Conservation (phyloP, 2,329 filamentous ascomycete species). For the Fusarium transvaalense region DNA sequence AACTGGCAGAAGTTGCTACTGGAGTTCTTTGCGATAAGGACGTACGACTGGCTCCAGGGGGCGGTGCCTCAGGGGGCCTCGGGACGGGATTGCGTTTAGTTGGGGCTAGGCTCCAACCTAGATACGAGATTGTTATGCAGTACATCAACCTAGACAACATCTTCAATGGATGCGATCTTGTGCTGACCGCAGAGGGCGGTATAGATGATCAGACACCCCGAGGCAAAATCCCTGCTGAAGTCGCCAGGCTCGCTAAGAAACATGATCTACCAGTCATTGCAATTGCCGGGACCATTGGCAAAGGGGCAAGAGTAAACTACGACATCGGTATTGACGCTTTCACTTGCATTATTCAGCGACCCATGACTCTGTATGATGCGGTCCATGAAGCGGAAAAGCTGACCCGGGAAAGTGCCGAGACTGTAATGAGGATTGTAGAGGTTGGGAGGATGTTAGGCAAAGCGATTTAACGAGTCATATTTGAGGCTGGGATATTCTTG, state of each 20-base stretch:
- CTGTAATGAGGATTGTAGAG: constrained; percentile 52
- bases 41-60: constrained; percentile 57
- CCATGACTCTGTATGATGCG: constrained; percentile 51
- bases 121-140: constrained; percentile 64
- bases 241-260: constrained; percentile 61
- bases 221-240: constrained; percentile 66
- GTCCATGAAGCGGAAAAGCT: constrained; percentile 50
- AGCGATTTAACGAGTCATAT: neutral
- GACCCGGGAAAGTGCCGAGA: constrained; percentile 52
- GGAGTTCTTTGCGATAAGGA: constrained; percentile 51
- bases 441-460: constrained; percentile 50
- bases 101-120: constrained; percentile 59
- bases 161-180: constrained; percentile 62
- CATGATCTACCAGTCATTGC: constrained; percentile 60
- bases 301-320: constrained; percentile 52
- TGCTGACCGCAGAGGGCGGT: constrained; percentile 66
- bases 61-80: constrained; percentile 65
- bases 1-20: constrained; percentile 54
- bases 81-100: constrained; percentile 64
- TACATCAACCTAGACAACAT: constrained; percentile 62
- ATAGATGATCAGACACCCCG: constrained; percentile 64
- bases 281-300: constrained; percentile 55
- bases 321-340: constrained; percentile 53
- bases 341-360: constrained; percentile 52
- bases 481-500: neutral